Percentiles rank a stretch among this genome's conserved stretches.
Evolutionary conservation across 768 basidiomycete genomes (phyloP).

Genomic region (Rhizopogon roseolus): DNA sequence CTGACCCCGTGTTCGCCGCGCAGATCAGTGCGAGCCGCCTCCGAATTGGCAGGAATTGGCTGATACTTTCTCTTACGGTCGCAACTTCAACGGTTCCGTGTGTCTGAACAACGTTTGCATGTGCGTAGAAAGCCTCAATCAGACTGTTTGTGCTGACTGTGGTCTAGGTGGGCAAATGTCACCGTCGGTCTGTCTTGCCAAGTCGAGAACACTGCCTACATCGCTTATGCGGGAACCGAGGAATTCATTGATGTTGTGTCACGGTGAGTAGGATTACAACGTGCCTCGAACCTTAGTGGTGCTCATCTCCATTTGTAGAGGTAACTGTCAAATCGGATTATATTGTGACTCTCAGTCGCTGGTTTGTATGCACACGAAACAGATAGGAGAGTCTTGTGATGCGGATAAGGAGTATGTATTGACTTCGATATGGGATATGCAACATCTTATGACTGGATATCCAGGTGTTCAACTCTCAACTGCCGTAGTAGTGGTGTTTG

Average conservation of each 20-base stretch:
- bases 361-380: conserved; percentile 57
- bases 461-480: conserved; percentile 73
- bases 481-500: conserved; percentile 62
- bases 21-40: conserved; percentile 76
- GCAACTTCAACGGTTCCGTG: conserved; percentile 77
- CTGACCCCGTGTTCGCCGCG: not conserved
- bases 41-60: conserved; percentile 58
- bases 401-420: conserved; percentile 52
- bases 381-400: conserved; percentile 52
- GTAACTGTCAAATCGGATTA: conserved; percentile 65
- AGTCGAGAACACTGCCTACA: conserved; percentile 78
- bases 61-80: conserved; percentile 61
- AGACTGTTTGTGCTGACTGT: not conserved
- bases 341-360: conserved; percentile 68
- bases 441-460: not conserved
- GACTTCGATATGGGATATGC: conserved; percentile 35
- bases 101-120: conserved; percentile 83
- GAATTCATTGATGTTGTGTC: conserved; percentile 80
- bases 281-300: not conserved
- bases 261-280: conserved; percentile 40
- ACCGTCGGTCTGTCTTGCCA: conserved; percentile 60
- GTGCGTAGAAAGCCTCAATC: conserved; percentile 36
- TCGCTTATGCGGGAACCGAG: conserved; percentile 50
- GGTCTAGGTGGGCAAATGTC: conserved; percentile 69
- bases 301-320: conserved; percentile 31